These are phyloP conservation scores for Hirsutella minnesotensis DNA, from an alignment of 2,329 filamentous ascomycete species.

Conservation along the genomic window DNA sequence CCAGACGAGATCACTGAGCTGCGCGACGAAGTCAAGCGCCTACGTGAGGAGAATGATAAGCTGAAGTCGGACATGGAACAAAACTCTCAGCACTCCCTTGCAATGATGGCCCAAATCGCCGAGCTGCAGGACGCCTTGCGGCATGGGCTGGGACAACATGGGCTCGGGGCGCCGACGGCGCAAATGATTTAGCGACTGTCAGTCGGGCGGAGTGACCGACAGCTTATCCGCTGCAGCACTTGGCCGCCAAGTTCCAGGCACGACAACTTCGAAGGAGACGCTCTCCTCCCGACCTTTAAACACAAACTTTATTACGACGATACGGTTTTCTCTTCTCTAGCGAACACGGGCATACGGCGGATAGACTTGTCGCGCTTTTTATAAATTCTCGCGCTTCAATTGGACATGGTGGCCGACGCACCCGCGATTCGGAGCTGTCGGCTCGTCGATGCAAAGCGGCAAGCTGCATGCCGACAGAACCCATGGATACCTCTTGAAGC, in stretches of 20 bases:
- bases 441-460: no score
- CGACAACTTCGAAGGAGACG: no score
- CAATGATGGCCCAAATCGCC: constrained; percentile 37
- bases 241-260: no score
- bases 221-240: no score
- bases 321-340: neutral
- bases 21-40: constrained; percentile 53
- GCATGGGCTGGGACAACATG: constrained; percentile 19
- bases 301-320: neutral
- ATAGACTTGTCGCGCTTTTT: neutral
- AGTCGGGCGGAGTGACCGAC: neutral
- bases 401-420: no score
- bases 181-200: constrained; percentile 25
- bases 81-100: constrained; percentile 32
- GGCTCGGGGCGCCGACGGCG: constrained; percentile 24
- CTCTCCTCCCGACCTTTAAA: neutral
- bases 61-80: constrained; percentile 37
- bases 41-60: constrained; percentile 54
- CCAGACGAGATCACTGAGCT: constrained; percentile 40
- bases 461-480: no score
- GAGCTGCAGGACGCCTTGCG: constrained; percentile 32
- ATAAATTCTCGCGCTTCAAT: no score
- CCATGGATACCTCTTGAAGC: no score
- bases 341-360: neutral
- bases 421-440: no score